Evolutionary conservation across 352 stramenopile species (phyloP), one percentile per base, ranked within the genome.

Genomic region (Phytophthora hybrid): DNA sequence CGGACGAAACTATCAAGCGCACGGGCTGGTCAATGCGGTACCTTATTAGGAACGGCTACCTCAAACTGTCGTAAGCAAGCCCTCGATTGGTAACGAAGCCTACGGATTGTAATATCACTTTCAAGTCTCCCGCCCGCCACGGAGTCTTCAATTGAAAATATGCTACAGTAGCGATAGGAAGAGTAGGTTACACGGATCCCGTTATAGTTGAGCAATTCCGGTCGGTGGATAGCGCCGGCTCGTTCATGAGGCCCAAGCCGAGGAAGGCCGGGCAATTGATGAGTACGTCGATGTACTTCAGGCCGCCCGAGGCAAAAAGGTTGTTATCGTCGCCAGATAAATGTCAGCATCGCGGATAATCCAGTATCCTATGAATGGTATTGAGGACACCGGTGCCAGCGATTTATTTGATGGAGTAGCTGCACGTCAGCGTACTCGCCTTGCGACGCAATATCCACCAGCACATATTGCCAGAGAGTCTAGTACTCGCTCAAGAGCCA

Each of bases 191-290:
- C 60, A 18, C 85, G 81, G 5, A 92, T 79, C 10, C 31, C 54
- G 59, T 80, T 91, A 63, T 87, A 91, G 5, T 51, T 14, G 11
- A 76, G 5, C 37, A 88, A 19, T 49, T 51, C 13, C 69, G 47
- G 41, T 80, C 67, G 5, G 63, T 82, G 14, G 57, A 29, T 9
- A 44, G 46, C 3, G 26, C 26, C 7, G 82, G 82, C 47, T 92
- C 82, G 66, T 92, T 92, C 74, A 90, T 84, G 8, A 90, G 57
- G 9, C 71, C 73, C 13, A 92, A 46, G 0, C 84, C 84, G 5
- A 92, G 65, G 65, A 90, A 92, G 19, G 77, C 77, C n/a, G 56
- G 44, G 23, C 70, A 76, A 57, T 77, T 79, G 65, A 90, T 87
- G 34, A 86, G 74, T 57, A 23, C 59, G 71, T 88, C 81, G 1